Conservation (phyloP, 352 stramenopile genomes). For the Pythium chondricola region DNA sequence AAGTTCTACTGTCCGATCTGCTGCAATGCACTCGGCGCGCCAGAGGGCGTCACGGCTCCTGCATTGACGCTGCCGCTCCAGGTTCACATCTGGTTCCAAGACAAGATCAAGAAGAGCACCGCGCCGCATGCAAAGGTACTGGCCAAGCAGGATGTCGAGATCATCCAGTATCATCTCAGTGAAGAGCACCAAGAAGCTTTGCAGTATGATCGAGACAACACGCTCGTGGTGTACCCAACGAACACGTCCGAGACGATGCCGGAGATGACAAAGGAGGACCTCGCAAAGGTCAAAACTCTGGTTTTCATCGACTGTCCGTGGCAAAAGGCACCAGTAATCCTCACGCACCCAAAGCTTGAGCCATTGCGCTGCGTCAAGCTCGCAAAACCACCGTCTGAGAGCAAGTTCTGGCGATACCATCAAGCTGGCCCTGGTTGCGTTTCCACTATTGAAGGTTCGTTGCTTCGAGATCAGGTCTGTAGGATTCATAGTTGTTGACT, state of each 20-base stretch:
- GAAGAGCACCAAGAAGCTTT: constrained; percentile 17
- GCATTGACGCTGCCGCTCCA: constrained; percentile 58
- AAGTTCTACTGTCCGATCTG: constrained; percentile 85
- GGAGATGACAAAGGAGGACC: constrained; percentile 47
- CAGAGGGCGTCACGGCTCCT: constrained; percentile 41
- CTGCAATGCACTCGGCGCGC: constrained; percentile 53
- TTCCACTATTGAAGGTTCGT: constrained; percentile 86
- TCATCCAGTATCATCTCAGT: constrained; percentile 50
- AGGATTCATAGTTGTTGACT: too few species aligned
- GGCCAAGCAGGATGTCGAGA: constrained; percentile 59
- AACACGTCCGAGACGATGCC: constrained; percentile 59
- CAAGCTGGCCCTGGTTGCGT: constrained; percentile 77
- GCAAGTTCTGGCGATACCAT: constrained; percentile 87
- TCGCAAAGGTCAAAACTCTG: constrained; percentile 51
- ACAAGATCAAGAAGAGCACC: constrained; percentile 88
- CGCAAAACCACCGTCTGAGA: constrained; percentile 62
- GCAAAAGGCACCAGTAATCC: constrained; percentile 80
- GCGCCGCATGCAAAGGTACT: constrained; percentile 81
- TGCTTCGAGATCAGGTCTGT: too few species aligned
- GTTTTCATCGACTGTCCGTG: constrained; percentile 87
- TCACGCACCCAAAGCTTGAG: constrained; percentile 44
- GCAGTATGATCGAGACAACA: constrained; percentile 52
- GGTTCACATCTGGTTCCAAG: constrained; percentile 82
- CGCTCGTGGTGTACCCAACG: constrained; percentile 78
- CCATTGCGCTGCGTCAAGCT: constrained; percentile 74